Evolutionary conservation across 2,329 filamentous ascomycete genomes (phyloP), one percentile per base, ranked within the genome.

Genomic region (Chaetothyriales sp.): DNA sequence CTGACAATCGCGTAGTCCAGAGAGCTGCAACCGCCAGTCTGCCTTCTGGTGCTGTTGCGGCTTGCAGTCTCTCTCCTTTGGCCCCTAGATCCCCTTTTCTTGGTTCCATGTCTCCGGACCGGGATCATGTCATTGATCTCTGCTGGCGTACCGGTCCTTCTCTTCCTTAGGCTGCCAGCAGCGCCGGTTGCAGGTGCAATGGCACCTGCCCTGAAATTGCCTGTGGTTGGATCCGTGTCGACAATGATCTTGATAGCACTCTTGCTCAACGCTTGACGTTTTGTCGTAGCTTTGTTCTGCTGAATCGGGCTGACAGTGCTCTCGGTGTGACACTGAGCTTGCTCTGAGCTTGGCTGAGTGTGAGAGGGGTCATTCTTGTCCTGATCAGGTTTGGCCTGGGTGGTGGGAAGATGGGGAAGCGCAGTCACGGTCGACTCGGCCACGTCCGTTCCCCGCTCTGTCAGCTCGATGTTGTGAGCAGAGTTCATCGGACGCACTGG

Each of bases 181-280:
- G 15, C 10, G 32, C 53, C 55, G 4, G 51, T 48, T 10, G 36
- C 48, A 6, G 56, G 56, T 47, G 52, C 56, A 45, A 55, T 56
- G n/a, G 51, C 54, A 5, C 56, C 56, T n/a, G 56, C 56, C 10
- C 52, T 49, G 48, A 58, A 58, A 28, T 48, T 44, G 39, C 54
- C 54, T 20, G 56, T 58, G 6, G 55, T 49, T 44, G 56, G 56
- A 28, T 58, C 52, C 12, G 54, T 52, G 44, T 58, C 56, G 18
- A 58, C 56, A 43, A 58, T 49, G 7, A 58, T 53, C 46, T 55
- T 54, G 25, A 58, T 58, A 18, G 55, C 55, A 32, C 55, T 57
- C 46, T 55, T 51, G 20, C 49, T 48, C 6, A 57, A 53, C 15
- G 47, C 25, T 28, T 57, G 53, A 12, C 36, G 19, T 28, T 46